A percentile compares a stretch with the other conserved stretches of the same genome.
These are phyloP conservation scores for Cupressus sempervirens DNA, from an alignment of 75 land plant species.

Conservation along the genomic window DNA sequence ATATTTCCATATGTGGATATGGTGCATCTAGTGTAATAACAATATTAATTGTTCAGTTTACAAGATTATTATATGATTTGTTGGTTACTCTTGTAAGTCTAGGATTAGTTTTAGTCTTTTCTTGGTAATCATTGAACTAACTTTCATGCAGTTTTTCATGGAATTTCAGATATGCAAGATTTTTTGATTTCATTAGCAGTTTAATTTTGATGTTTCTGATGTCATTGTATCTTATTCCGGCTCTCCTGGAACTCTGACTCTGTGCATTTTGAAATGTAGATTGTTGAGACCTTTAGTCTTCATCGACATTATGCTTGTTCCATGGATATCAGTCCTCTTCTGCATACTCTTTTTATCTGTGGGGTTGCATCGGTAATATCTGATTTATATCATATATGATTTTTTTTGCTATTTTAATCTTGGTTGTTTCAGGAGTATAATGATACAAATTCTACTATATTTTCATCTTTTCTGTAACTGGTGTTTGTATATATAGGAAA, in stretches of 20 bases:
- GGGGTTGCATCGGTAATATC: constrained; percentile 1
- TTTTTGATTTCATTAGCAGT: background rate
- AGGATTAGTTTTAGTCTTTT: background rate
- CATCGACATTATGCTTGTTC: constrained; percentile 1
- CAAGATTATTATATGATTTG: background rate
- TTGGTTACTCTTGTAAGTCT: background rate
- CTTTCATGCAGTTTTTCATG: background rate
- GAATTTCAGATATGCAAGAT: background rate
- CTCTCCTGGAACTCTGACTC: background rate
- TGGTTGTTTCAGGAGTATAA: background rate
- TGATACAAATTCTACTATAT: background rate
- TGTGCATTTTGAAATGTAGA: background rate
- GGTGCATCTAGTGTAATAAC: background rate
- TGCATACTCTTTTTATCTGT: background rate
- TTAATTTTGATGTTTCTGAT: background rate
- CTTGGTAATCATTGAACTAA: background rate
- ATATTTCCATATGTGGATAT: background rate
- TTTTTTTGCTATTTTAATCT: background rate
- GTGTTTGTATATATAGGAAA: background rate
- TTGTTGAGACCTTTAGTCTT: background rate
- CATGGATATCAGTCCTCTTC: background rate
- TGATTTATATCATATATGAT: background rate
- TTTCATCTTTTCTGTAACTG: background rate
- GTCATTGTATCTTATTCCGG: background rate
- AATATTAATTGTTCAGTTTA: too few relatives aligned